These are phyloP conservation scores for Mycosphaerelloides madeirae DNA, from an alignment of 2,329 filamentous ascomycete genomes.

Conservation along the genomic window DNA sequence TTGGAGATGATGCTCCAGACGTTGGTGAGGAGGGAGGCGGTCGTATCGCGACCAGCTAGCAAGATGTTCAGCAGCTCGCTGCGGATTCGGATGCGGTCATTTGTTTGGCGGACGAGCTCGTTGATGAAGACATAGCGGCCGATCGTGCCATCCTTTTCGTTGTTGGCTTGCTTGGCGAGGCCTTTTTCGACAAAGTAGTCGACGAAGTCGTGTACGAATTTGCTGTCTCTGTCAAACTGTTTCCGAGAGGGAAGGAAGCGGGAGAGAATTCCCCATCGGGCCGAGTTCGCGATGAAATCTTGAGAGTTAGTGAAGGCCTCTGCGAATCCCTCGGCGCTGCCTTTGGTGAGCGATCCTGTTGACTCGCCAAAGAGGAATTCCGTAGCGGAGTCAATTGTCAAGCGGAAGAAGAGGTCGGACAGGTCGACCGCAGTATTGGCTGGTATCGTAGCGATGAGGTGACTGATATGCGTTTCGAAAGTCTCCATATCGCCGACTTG, in stretches of 20 bases:
- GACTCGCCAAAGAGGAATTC: slow-evolving; percentile 62
- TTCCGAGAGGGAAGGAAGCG: slow-evolving; percentile 26
- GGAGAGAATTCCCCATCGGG: slow-evolving; percentile 23
- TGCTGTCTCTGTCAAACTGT: slow-evolving; percentile 38
- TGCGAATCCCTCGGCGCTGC: slow-evolving; percentile 29
- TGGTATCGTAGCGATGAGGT: slow-evolving; percentile 57
- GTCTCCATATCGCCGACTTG: slow-evolving; percentile 52
- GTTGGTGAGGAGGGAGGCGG: slow-evolving; percentile 48
- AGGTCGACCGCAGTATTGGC: slow-evolving; percentile 53
- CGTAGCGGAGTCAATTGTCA: slow-evolving; percentile 63
- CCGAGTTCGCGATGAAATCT: slow-evolving; percentile 23
- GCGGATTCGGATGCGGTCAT: slow-evolving; percentile 45
- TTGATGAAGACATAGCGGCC: slow-evolving; percentile 48
- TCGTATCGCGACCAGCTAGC: slow-evolving; percentile 52
- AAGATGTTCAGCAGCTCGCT: slow-evolving; percentile 49
- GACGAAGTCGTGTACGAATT: slow-evolving; percentile 43
- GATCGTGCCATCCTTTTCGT: slow-evolving; percentile 31
- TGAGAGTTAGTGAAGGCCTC: slow-evolving; percentile 31
- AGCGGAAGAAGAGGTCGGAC: slow-evolving; percentile 58
- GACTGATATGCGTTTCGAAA: slow-evolving; percentile 57
- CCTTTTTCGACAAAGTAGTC: slow-evolving; percentile 47
- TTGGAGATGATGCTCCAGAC: slow-evolving; percentile 36
- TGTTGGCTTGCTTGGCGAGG: slow-evolving; percentile 31
- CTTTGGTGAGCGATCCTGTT: slow-evolving; percentile 26
- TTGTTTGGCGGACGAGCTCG: slow-evolving; percentile 43